These are phyloP conservation scores for Candida succiphila DNA, from an alignment of 805 yeast genomes.

Conservation along the genomic window DNA sequence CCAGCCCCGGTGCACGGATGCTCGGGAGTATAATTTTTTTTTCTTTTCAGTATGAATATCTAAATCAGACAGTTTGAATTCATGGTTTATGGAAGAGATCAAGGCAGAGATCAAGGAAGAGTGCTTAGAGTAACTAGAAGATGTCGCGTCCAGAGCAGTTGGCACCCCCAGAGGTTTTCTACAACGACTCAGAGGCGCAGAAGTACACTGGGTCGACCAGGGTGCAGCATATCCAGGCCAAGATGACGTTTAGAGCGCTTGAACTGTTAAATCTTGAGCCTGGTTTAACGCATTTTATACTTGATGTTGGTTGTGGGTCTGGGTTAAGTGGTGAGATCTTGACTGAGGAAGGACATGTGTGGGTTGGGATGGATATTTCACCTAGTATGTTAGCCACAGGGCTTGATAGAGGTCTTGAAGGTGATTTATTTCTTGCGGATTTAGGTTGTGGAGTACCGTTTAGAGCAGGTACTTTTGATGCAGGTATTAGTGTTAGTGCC, in stretches of 20 bases:
- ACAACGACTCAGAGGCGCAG: conserved; percentile 80
- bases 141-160: conserved; percentile 96
- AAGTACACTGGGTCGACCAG: conserved; percentile 92
- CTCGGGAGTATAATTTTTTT: too few species aligned
- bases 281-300: conserved; percentile 49
- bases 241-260: conserved; percentile 90
- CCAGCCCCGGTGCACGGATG: too few species aligned
- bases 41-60: too few species aligned
- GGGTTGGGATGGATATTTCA: conserved; percentile 96
- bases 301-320: conserved; percentile 96
- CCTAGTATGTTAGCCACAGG: conserved; percentile 96
- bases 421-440: conserved; percentile 85
- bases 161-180: conserved; percentile 95
- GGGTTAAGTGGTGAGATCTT: conserved; percentile 92
- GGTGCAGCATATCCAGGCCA: conserved; percentile 97
- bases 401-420: conserved; percentile 83
- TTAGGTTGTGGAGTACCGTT: conserved; percentile 93
- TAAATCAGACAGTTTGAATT: too few species aligned
- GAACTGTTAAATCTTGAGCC: conserved; percentile 75
- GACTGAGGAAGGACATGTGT: conserved; percentile 85
- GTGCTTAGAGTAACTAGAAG: too few species aligned
- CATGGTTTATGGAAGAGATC: too few species aligned
- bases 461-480: conserved; percentile 93
- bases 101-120: too few species aligned
- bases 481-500: conserved; percentile 90